phyloP scores from a whole-genome alignment of 345 rosid genomes.

The Citrus trifoliata region DNA sequence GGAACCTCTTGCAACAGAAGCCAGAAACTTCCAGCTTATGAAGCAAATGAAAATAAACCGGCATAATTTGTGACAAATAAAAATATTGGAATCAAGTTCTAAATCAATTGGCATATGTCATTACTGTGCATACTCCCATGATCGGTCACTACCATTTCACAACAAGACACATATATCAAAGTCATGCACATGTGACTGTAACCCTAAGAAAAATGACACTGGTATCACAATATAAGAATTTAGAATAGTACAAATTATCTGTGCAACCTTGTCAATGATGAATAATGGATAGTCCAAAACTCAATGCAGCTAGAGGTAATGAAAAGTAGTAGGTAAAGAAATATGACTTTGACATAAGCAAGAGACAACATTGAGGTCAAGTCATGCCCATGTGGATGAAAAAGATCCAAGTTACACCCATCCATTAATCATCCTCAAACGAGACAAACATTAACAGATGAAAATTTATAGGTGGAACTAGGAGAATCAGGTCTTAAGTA shows the following conservation, averaged over 20 bases:
- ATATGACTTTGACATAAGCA: not conserved
- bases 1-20: not conserved
- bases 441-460: not conserved
- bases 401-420: no score
- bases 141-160: not conserved
- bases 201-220: not conserved
- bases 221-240: not conserved
- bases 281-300: not conserved
- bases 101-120: not conserved
- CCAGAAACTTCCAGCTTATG: not conserved
- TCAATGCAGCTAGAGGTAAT: not conserved
- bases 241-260: not conserved
- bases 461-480: not conserved
- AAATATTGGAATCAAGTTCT: not conserved
- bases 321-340: not conserved
- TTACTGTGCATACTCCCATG: not conserved
- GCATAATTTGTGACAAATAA: not conserved
- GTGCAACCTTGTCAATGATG: not conserved
- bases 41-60: not conserved
- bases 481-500: not conserved
- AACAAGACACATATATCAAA: not conserved
- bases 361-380: not conserved
- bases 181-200: not conserved
- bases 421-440: not conserved
- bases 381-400: not conserved